Conservation (phyloP, 345 rosid species). For the Citrus glauca region DNA sequence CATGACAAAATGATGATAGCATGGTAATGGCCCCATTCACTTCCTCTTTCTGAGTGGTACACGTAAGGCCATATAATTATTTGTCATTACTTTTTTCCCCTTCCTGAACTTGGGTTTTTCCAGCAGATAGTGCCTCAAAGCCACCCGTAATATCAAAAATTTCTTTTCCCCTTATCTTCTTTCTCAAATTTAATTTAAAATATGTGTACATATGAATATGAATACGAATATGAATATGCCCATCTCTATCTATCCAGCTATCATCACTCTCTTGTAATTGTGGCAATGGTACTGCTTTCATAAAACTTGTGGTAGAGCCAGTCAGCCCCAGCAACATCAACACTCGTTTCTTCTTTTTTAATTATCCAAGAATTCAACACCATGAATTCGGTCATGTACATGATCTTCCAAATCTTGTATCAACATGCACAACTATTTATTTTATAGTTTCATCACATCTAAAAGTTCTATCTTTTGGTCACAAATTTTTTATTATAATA, state of each 20-base stretch:
- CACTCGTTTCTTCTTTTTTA: background rate
- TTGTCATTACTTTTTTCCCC: background rate
- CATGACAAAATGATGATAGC: background rate
- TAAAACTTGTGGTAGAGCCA: slow-evolving; percentile 15
- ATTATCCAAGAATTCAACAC: background rate
- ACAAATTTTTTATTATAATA: background rate
- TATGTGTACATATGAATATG: background rate
- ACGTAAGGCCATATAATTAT: slow-evolving; percentile 16
- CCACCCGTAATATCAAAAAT: background rate
- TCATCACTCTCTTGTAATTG: slow-evolving; percentile 21
- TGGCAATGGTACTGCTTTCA: slow-evolving; percentile 19
- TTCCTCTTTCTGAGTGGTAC: slow-evolving; percentile 22
- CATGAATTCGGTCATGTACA: background rate
- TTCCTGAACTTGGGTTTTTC: background rate
- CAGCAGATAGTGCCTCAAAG: background rate
- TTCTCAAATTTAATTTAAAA: background rate
- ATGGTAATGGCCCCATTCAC: slow-evolving; percentile 10
- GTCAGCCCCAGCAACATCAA: background rate
- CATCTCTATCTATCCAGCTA: background rate
- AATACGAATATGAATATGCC: background rate
- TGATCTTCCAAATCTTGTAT: background rate
- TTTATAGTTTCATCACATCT: background rate
- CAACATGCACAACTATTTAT: background rate
- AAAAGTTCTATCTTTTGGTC: background rate
- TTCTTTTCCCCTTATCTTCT: slow-evolving; percentile 1